Conservation (phyloP, 352 stramenopile species). For the Pythium insidiosum region DNA sequence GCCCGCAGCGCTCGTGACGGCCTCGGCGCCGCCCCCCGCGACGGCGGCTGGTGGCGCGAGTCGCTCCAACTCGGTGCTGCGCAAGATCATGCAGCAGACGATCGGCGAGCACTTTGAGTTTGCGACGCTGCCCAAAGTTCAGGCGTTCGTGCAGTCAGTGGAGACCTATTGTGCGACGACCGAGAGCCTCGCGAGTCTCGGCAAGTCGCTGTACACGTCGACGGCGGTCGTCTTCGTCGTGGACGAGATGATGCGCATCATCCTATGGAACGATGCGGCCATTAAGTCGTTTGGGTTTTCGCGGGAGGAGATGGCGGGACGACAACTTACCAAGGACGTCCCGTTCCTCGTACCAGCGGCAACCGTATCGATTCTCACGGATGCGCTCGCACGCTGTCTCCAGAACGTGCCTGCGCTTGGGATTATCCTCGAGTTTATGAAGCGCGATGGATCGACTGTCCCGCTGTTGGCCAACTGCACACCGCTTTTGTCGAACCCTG, state of each 20-base stretch:
- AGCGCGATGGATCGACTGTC: slow-evolving; percentile 50
- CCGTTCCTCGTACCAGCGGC: slow-evolving; percentile 56
- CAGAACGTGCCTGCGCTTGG: slow-evolving; percentile 36
- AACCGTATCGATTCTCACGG: slow-evolving; percentile 38
- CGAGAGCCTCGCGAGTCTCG: slow-evolving; percentile 71
- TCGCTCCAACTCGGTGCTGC: slow-evolving; percentile 47
- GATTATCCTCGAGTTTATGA: slow-evolving; percentile 51
- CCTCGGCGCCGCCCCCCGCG: no score
- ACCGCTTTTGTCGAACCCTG: slow-evolving; percentile 61
- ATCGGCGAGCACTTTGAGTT: slow-evolving; percentile 71
- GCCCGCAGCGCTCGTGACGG: no score
- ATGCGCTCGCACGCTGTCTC: slow-evolving; percentile 57
- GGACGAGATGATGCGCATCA: slow-evolving; percentile 79
- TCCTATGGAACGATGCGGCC: slow-evolving; percentile 79
- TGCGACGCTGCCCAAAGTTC: slow-evolving; percentile 53
- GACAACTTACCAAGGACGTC: slow-evolving; percentile 61
- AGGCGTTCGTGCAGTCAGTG: slow-evolving; percentile 60
- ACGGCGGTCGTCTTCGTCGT: slow-evolving; percentile 72
- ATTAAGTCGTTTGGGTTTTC: slow-evolving; percentile 67
- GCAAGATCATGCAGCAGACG: slow-evolving; percentile 73
- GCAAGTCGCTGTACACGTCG: slow-evolving; percentile 80
- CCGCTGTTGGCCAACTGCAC: slow-evolving; percentile 64
- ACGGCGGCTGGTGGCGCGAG: no score
- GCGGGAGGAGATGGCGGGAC: slow-evolving; percentile 74
- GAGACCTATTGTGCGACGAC: slow-evolving; percentile 70